A percentile compares a stretch with the other conserved stretches of the same genome.
Conservation (phyloP, 805 yeast species). For the Barnettozyma siamensis region DNA sequence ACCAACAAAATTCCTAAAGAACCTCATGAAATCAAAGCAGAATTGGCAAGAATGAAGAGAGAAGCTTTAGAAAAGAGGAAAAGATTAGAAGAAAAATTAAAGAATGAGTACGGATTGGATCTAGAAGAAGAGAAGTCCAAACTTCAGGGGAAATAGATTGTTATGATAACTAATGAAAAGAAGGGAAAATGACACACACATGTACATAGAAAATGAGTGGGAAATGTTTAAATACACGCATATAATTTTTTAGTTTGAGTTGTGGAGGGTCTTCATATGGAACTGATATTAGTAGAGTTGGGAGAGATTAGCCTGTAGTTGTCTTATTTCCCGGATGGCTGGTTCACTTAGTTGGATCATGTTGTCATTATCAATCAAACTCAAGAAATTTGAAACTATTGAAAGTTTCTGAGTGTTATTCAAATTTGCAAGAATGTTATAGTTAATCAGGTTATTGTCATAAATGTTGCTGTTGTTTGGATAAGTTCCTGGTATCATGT, state of each 20-base stretch:
- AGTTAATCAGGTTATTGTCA: neutral
- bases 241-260: too few species aligned
- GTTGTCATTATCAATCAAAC: conserved; percentile 8
- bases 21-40: conserved; percentile 86
- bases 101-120: conserved; percentile 57
- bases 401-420: conserved; percentile 4
- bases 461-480: neutral
- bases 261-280: too few species aligned
- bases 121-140: conserved; percentile 40
- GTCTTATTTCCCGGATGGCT: conserved; percentile 7
- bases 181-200: neutral
- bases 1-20: conserved; percentile 89
- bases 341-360: conserved; percentile 3
- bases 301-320: neutral
- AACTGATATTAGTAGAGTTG: neutral
- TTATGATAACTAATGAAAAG: neutral
- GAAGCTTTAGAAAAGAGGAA: conserved; percentile 70
- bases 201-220: neutral
- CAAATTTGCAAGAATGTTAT: neutral
- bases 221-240: neutral
- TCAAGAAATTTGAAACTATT: conserved; percentile 11
- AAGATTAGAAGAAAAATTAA: conserved; percentile 66
- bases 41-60: conserved; percentile 77
- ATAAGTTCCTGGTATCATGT: neutral
- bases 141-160: conserved; percentile 20